phyloP scores from a whole-genome alignment of 169 alveolate species.

The Plasmodium gonderi region DNA sequence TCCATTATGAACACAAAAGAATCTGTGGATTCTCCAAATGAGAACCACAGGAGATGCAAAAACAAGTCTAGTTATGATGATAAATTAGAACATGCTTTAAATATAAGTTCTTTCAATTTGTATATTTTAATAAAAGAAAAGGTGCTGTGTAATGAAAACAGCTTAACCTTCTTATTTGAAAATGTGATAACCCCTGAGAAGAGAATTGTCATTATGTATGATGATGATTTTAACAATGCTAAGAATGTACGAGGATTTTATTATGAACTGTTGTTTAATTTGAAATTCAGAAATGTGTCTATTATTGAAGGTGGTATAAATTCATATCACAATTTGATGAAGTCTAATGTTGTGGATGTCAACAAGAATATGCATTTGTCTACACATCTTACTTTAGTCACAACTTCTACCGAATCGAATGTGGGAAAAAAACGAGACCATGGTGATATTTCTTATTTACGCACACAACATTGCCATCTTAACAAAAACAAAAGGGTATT shows the following conservation, averaged over 20 bases:
- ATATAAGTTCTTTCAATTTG: constrained; percentile 49
- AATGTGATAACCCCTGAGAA: constrained; percentile 15
- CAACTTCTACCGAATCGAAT: no score
- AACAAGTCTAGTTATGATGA: no score
- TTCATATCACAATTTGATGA: constrained; percentile 40
- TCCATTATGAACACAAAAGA: no score
- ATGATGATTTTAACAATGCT: constrained; percentile 26
- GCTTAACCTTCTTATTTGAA: neutral
- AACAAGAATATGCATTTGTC: no score
- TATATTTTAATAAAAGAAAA: constrained; percentile 65
- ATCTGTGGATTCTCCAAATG: no score
- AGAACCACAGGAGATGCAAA: neutral
- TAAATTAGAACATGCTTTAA: neutral
- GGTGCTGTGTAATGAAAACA: constrained; percentile 22
- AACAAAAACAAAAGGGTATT: neutral
- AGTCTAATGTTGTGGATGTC: no score
- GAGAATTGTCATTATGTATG: constrained; percentile 22
- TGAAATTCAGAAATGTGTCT: constrained; percentile 21
- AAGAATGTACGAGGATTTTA: constrained; percentile 50
- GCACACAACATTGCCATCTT: neutral
- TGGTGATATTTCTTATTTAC: neutral
- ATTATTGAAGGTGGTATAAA: constrained; percentile 73
- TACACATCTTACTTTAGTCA: no score
- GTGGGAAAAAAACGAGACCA: neutral
- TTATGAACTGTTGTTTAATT: constrained; percentile 11